Conservation (phyloP, 345 rosid genomes). For the Nasturtium officinale region DNA sequence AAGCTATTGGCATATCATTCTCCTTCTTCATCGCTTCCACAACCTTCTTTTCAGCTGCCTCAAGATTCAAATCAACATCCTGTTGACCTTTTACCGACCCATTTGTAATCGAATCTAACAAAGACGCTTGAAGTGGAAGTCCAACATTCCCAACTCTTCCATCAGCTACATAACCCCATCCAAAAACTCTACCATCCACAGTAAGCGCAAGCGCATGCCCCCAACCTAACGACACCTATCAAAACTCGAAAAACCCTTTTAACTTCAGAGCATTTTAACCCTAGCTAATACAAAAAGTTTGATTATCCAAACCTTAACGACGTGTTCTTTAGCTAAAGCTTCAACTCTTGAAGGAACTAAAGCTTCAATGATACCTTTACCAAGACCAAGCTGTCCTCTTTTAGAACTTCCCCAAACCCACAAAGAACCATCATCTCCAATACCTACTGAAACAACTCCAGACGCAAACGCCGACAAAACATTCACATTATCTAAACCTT, state of each 20-base stretch:
- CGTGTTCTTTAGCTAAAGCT: constrained; percentile 61
- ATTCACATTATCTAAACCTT: constrained; percentile 60
- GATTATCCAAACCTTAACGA: constrained; percentile 60
- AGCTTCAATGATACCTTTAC: constrained; percentile 60
- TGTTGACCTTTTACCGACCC: constrained; percentile 13
- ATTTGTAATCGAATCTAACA: constrained; percentile 52
- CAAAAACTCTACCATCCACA: constrained; percentile 71
- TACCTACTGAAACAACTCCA: constrained; percentile 79
- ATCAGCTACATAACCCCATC: constrained; percentile 96
- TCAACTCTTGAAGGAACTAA: constrained; percentile 62
- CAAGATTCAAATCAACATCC: constrained; percentile 41
- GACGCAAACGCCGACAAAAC: constrained; percentile 73
- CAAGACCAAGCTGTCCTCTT: constrained; percentile 97
- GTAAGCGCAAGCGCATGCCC: constrained; percentile 83
- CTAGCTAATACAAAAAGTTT: neutral
- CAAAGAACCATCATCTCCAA: constrained; percentile 78
- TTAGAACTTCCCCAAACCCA: constrained; percentile 99
- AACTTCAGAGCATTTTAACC: neutral
- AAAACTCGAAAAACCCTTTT: neutral
- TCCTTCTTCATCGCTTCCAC: constrained; percentile 76
- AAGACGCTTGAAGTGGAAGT: constrained; percentile 51
- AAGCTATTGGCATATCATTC: constrained; percentile 75
- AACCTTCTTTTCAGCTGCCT: constrained; percentile 64
- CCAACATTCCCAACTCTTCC: constrained; percentile 76
- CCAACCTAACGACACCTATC: constrained; percentile 94